A percentile compares a stretch with the other conserved stretches of the same genome.
phyloP scores from a whole-genome alignment of 495 filamentous ascomycete genomes.

The Neurospora sp. region DNA sequence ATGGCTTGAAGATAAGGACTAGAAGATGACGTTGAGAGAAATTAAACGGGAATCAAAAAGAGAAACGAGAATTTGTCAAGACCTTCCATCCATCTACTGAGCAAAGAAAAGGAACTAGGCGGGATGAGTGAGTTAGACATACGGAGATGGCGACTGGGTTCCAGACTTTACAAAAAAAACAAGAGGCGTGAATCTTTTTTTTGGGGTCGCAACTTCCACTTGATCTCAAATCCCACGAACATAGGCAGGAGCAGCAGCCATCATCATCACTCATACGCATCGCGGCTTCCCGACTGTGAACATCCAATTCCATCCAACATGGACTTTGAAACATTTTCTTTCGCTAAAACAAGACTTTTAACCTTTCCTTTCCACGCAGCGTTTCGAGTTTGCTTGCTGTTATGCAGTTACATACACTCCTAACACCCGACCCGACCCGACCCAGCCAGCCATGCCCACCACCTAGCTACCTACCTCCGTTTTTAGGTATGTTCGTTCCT shows the following conservation, averaged over 20 bases:
- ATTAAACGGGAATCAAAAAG: neutral
- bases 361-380: neutral
- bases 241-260: too few relatives aligned
- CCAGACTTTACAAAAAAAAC: neutral
- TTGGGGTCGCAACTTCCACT: too few relatives aligned
- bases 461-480: neutral
- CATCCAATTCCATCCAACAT: too few relatives aligned
- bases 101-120: neutral
- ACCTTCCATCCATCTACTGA: neutral
- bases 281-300: too few relatives aligned
- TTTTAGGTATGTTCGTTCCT: neutral
- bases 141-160: neutral
- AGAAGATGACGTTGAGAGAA: neutral
- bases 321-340: neutral
- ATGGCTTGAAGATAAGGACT: too few relatives aligned
- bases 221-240: too few relatives aligned
- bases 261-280: too few relatives aligned
- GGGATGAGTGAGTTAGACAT: neutral
- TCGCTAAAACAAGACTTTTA: neutral
- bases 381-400: neutral
- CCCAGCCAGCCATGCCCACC: neutral
- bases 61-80: neutral
- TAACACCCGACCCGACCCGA: neutral
- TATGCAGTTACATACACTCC: neutral
- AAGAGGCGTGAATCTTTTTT: neutral